These are phyloP conservation scores for Berkeleyomyces rouxiae DNA, from an alignment of 2,329 filamentous ascomycete species.

Conservation along the genomic window DNA sequence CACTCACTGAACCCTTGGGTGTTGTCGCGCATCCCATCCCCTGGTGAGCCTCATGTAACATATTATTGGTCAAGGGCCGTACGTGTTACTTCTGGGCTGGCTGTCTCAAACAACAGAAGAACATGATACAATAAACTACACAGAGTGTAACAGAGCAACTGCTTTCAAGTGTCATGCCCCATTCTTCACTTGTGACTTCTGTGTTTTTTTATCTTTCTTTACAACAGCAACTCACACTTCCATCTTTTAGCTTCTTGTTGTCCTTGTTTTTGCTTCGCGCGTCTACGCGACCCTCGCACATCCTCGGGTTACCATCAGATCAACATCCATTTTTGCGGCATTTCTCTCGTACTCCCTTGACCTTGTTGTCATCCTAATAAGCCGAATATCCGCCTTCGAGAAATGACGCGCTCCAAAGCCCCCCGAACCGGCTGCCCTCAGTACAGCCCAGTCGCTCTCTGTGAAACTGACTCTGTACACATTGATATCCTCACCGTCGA, in stretches of 20 bases:
- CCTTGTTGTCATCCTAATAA: background rate
- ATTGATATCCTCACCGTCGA: slow-evolving; percentile 2
- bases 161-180: background rate
- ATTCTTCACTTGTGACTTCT: background rate
- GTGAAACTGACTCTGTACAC: background rate
- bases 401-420: slow-evolving; percentile 2
- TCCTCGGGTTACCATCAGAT: no score
- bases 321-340: background rate
- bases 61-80: background rate
- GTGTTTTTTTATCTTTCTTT: no score
- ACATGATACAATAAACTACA: background rate
- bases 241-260: no score
- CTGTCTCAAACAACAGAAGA: background rate
- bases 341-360: no score
- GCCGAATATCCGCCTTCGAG: background rate
- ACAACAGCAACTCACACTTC: no score
- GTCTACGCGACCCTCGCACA: no score
- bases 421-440: background rate
- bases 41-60: no score
- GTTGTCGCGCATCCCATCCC: no score
- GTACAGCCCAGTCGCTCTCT: background rate
- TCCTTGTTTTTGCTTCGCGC: no score
- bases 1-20: no score
- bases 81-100: background rate
- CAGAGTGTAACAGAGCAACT: background rate